Conservation (phyloP, 2,329 filamentous ascomycete genomes). For the Xylariaceae sp. region DNA sequence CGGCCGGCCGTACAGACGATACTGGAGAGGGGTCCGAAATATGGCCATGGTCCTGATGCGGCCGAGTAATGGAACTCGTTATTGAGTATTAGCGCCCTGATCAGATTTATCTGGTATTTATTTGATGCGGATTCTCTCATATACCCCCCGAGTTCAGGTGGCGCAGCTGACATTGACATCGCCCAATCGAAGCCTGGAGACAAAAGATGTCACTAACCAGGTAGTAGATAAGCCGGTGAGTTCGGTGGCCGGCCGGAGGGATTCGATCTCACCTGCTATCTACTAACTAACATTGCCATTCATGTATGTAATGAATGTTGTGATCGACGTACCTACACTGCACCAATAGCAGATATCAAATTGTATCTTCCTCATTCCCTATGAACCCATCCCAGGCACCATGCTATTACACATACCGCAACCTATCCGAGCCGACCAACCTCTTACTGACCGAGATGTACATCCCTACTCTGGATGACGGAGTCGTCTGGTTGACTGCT, state of each 20-base stretch:
- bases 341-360: no score
- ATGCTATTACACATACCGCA: neutral
- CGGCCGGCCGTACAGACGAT: conserved; percentile 23
- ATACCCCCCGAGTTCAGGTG: no score
- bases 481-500: neutral
- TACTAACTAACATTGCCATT: no score
- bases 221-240: neutral
- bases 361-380: no score
- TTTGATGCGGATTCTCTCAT: no score
- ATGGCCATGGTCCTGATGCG: conserved; percentile 1
- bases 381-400: no score
- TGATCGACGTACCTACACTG: no score
- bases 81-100: neutral
- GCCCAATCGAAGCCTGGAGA: no score
- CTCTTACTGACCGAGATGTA: neutral
- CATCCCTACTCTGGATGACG: neutral
- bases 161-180: no score
- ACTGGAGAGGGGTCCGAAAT: conserved; percentile 20
- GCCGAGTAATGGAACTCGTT: neutral
- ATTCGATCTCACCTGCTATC: neutral
- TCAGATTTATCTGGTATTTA: no score
- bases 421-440: neutral
- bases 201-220: no score
- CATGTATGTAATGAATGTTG: no score
- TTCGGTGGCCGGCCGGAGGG: neutral